phyloP scores from a whole-genome alignment of 352 stramenopile species.

The Phytophthora pini region DNA sequence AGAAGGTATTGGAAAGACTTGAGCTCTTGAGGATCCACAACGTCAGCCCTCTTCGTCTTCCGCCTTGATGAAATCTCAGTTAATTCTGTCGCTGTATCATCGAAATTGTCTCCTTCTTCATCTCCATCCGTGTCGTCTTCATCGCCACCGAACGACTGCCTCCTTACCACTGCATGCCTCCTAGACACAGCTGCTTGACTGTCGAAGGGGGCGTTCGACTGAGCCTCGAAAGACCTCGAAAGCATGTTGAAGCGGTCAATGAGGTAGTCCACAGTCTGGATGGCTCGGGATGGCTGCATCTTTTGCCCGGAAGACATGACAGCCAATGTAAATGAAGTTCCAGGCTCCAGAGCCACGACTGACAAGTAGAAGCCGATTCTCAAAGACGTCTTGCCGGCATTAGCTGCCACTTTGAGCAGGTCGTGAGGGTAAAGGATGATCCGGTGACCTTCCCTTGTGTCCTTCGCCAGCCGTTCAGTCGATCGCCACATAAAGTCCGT shows the following conservation, averaged over 20 bases:
- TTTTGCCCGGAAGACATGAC: constrained; percentile 77
- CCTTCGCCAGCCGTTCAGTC: constrained; percentile 20
- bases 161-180: constrained; percentile 1
- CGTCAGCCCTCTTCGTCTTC: constrained; percentile 15
- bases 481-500: constrained; percentile 81
- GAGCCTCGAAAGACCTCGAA: constrained; percentile 42
- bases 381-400: background rate
- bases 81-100: constrained; percentile 2
- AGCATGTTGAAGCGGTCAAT: constrained; percentile 77
- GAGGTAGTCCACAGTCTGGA: constrained; percentile 69
- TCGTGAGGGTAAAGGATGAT: constrained; percentile 71
- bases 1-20: constrained; percentile 63
- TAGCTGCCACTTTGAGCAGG: constrained; percentile 24
- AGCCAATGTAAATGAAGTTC: constrained; percentile 52
- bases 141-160: constrained; percentile 3
- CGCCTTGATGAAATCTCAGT: constrained; percentile 1
- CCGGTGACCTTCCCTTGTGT: constrained; percentile 40
- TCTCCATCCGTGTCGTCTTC: constrained; percentile 15
- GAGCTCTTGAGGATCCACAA: constrained; percentile 20
- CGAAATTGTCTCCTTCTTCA: background rate
- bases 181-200: background rate
- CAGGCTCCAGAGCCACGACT: constrained; percentile 50
- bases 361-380: constrained; percentile 61
- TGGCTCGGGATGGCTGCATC: constrained; percentile 55
- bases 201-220: constrained; percentile 7